Conservation (phyloP, 75 land plant genomes). For the Adiantum capillusveneris region DNA sequence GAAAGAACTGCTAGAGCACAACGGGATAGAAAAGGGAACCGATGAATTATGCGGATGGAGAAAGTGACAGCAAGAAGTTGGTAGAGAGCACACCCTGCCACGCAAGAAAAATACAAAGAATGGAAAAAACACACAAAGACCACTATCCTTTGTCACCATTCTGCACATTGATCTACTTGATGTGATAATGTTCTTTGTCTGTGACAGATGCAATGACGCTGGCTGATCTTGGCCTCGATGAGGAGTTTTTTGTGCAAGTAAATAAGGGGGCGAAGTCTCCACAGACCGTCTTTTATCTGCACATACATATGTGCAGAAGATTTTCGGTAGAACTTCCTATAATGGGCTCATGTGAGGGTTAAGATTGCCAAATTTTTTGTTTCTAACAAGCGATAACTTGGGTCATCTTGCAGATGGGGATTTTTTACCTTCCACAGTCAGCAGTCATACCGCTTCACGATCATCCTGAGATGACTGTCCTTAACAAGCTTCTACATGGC, state of each 20-base stretch:
- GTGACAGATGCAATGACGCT: not conserved
- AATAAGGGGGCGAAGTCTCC: not conserved
- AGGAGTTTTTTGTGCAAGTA: not conserved
- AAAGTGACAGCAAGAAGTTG: too few species aligned
- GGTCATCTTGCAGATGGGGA: conserved; percentile 10
- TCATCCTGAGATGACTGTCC: conserved; percentile 29
- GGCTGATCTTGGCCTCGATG: not conserved
- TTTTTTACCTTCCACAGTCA: conserved; percentile 19
- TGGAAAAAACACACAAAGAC: too few species aligned
- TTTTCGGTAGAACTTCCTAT: conserved; percentile 1
- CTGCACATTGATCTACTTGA: too few species aligned
- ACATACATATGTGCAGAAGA: not conserved
- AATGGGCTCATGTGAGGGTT: not conserved
- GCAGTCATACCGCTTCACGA: conserved; percentile 30
- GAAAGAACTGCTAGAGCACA: too few species aligned
- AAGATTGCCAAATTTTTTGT: not conserved
- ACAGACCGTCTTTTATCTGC: not conserved
- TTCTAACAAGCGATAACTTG: too few species aligned
- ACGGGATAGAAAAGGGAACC: too few species aligned
- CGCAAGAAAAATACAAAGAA: too few species aligned
- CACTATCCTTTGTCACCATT: too few species aligned
- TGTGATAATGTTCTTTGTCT: too few species aligned
- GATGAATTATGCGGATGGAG: too few species aligned
- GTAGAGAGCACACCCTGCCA: too few species aligned
- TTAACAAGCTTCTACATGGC: conserved; percentile 22